A percentile compares a stretch with the other conserved stretches of the same genome.
Evolutionary conservation across 768 basidiomycete species (phyloP).

Genomic region (Zangia roseola): DNA sequence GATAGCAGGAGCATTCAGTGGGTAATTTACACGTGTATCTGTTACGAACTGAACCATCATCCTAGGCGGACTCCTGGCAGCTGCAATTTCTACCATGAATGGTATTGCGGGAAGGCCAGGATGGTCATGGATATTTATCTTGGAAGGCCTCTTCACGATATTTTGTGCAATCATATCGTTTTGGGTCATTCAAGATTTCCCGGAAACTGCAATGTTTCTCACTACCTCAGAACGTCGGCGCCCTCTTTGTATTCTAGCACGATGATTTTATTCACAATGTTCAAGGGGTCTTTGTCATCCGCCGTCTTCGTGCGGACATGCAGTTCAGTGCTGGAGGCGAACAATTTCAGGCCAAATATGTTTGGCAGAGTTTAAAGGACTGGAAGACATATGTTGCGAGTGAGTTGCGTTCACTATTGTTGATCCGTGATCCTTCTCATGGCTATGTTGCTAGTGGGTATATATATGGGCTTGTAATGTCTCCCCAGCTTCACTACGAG

Average conservation of each 20-base stretch:
- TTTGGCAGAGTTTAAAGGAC: slow-evolving; percentile 61
- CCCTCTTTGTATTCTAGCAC: neutral
- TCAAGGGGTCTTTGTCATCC: slow-evolving; percentile 59
- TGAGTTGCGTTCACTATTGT: slow-evolving; percentile 32
- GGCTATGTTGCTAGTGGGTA: slow-evolving; percentile 51
- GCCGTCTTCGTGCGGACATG: slow-evolving; percentile 62
- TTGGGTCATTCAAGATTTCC: slow-evolving; percentile 78
- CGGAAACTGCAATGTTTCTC: slow-evolving; percentile 71
- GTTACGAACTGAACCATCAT: neutral
- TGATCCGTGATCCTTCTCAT: slow-evolving; percentile 1
- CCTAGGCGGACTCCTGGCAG: slow-evolving; percentile 61
- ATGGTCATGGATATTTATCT: slow-evolving; percentile 74
- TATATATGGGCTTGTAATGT: slow-evolving; percentile 67
- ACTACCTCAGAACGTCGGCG: slow-evolving; percentile 56
- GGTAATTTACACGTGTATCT: slow-evolving; percentile 14
- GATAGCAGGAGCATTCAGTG: slow-evolving; percentile 73
- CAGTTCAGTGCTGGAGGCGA: slow-evolving; percentile 65
- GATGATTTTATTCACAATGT: neutral
- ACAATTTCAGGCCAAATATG: slow-evolving; percentile 49
- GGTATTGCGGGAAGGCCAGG: slow-evolving; percentile 62
- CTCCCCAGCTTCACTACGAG: neutral
- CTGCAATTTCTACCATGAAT: slow-evolving; percentile 69
- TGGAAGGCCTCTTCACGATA: slow-evolving; percentile 72
- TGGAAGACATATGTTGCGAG: slow-evolving; percentile 76
- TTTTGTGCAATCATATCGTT: slow-evolving; percentile 57